A percentile compares a stretch with the other conserved stretches of the same genome.
phyloP scores from a whole-genome alignment of 345 rosid genomes.

The Pistacia atlantica region DNA sequence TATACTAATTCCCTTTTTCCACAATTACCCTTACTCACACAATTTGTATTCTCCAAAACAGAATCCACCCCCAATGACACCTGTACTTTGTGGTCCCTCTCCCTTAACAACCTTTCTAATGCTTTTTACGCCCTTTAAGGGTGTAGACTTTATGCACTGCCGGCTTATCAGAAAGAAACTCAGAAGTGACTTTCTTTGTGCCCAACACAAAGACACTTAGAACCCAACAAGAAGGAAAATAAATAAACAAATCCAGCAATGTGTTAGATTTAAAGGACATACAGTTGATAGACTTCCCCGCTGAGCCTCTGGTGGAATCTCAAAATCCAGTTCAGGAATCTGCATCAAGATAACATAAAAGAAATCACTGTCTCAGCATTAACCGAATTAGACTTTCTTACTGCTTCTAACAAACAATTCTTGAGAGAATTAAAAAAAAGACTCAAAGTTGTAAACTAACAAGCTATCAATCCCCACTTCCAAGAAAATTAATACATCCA shows the following conservation, averaged over 20 bases:
- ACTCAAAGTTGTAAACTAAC: not conserved
- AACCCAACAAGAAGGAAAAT: not conserved
- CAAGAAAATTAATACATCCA: not conserved
- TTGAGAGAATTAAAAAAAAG: too few relatives aligned
- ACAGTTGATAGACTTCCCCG: slow-evolving; percentile 91
- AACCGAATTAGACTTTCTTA: not conserved
- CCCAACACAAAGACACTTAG: not conserved
- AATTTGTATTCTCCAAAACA: too few relatives aligned
- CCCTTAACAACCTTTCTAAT: too few relatives aligned
- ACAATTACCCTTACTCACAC: too few relatives aligned
- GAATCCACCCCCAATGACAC: too few relatives aligned
- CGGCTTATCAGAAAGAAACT: too few relatives aligned
- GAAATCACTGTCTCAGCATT: not conserved
- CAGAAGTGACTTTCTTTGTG: not conserved
- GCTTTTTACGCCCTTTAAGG: too few relatives aligned
- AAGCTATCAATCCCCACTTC: not conserved
- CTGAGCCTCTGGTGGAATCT: slow-evolving; percentile 97
- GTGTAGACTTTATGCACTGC: too few relatives aligned
- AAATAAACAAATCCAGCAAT: not conserved
- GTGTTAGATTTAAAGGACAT: slow-evolving; percentile 26
- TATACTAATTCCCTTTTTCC: too few relatives aligned
- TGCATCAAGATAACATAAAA: slow-evolving; percentile 26
- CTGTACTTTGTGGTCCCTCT: too few relatives aligned
- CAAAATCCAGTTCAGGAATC: slow-evolving; percentile 94
- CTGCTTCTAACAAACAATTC: not conserved